phyloP scores from a whole-genome alignment of 2,329 filamentous ascomycete species.

The Diplodia intermedia region DNA sequence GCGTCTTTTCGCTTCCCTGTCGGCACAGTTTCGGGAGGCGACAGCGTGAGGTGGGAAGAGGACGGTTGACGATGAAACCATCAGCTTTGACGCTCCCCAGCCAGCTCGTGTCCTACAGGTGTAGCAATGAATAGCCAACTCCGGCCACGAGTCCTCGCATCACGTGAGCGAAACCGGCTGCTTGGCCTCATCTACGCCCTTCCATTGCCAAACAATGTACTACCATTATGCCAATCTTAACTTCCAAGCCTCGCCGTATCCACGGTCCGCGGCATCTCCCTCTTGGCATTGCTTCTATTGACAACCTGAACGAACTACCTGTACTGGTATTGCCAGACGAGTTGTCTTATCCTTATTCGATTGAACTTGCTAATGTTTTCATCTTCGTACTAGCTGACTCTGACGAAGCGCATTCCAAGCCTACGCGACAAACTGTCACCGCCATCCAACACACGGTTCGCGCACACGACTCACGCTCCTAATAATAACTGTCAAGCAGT shows the following conservation, averaged over 20 bases:
- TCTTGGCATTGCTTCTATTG: background rate
- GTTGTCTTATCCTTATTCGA: too few relatives aligned
- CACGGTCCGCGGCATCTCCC: background rate
- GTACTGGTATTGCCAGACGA: too few relatives aligned
- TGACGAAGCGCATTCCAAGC: too few relatives aligned
- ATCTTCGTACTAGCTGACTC: too few relatives aligned
- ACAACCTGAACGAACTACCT: background rate
- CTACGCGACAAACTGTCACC: too few relatives aligned
- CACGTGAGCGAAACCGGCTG: background rate
- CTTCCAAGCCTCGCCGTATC: background rate
- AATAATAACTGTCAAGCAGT: too few relatives aligned
- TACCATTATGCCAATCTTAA: background rate
- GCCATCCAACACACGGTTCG: too few relatives aligned
- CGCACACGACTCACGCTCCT: too few relatives aligned
- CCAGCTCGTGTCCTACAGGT: background rate
- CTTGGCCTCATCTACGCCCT: background rate
- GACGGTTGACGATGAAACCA: background rate
- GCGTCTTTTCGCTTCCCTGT: background rate
- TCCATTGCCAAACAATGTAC: background rate
- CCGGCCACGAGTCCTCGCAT: background rate
- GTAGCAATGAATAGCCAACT: background rate
- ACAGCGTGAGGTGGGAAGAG: background rate
- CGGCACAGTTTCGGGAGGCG: constrained; percentile 21
- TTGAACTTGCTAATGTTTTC: too few relatives aligned
- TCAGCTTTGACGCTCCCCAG: constrained; percentile 9